phyloP scores from a whole-genome alignment of 805 yeast species.

The Sugiyamaella valdiviana region DNA sequence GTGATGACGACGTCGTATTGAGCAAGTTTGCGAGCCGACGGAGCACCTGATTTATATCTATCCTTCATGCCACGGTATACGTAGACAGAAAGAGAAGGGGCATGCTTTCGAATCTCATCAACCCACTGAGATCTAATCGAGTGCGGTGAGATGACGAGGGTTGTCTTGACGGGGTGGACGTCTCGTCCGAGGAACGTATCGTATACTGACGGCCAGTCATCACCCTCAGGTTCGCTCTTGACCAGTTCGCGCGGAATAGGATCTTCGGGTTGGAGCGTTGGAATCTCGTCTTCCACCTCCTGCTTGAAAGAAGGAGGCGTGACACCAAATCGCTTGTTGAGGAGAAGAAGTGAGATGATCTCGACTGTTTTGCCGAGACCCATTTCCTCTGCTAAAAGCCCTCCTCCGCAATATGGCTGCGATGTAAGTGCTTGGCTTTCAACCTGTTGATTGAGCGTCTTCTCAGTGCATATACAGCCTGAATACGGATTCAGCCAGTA shows the following conservation, averaged over 20 bases:
- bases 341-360: constrained; percentile 54
- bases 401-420: constrained; percentile 41
- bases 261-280: background rate
- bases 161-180: constrained; percentile 54
- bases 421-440: constrained; percentile 2
- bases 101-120: constrained; percentile 55
- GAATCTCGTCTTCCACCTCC: background rate
- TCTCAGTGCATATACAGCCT: constrained; percentile 15
- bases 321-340: constrained; percentile 48
- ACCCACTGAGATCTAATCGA: constrained; percentile 84
- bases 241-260: background rate
- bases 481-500: constrained; percentile 28
- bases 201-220: constrained; percentile 7
- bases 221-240: constrained; percentile 1
- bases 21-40: constrained; percentile 47
- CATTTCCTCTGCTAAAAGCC: constrained; percentile 90
- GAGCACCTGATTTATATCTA: constrained; percentile 29
- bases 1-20: constrained; percentile 74
- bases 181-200: constrained; percentile 41
- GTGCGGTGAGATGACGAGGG: constrained; percentile 80
- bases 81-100: constrained; percentile 56
- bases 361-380: constrained; percentile 96
- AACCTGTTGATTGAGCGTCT: constrained; percentile 4
- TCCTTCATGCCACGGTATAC: constrained; percentile 54
- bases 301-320: background rate